Evolutionary conservation across 306 rosid genomes (phyloP), one percentile per base, ranked within the genome.

Genomic region (Prunus davidiana): DNA sequence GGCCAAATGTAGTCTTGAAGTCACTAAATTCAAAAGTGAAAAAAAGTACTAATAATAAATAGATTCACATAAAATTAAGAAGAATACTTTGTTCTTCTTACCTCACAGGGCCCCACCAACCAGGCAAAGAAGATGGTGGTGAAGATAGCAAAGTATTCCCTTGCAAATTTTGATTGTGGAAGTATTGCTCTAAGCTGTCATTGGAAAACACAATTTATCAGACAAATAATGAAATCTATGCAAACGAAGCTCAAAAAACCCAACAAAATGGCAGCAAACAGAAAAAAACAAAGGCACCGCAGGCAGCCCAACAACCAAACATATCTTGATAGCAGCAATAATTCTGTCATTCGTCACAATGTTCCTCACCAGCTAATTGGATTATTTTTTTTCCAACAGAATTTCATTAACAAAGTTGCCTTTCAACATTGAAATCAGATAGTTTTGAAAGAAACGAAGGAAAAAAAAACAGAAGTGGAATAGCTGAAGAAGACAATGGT

Each of bases 91-190:
- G 12, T 20, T 54, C 30, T 76, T 2, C 58, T 78, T 82, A 91
- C 99, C 98, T 92, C 90, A 49, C 89, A 96, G 58, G 90, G 90
- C 16, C 99, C 99, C 2, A 96, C 87, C 55, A 96, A 77, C 99
- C 99, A 96, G 73, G 91, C 89, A 80, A 92, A 96, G 82, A 91
- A 92, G 73, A 88, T 49, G 75, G 93, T 86, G 75, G 96, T 89
- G 83, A 91, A 88, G 81, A 54, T 51, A 10, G 98, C 98, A 81
- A 89, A 93, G 78, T 32, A 76, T 79, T 96, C 91, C 83, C 98
- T 86, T 45, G 94, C 64, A 14, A 93, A 71, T 87, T 87, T 86
- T n/a, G 91, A 82, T 64, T 86, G 89, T n/a, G 96, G 97, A 13
- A 88, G 52, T 82, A 82, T 8, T 79, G 79, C 72, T 86, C 77